Evolutionary conservation across 257 asterid species (phyloP).

Genomic region (Thymus mandschuricus): DNA sequence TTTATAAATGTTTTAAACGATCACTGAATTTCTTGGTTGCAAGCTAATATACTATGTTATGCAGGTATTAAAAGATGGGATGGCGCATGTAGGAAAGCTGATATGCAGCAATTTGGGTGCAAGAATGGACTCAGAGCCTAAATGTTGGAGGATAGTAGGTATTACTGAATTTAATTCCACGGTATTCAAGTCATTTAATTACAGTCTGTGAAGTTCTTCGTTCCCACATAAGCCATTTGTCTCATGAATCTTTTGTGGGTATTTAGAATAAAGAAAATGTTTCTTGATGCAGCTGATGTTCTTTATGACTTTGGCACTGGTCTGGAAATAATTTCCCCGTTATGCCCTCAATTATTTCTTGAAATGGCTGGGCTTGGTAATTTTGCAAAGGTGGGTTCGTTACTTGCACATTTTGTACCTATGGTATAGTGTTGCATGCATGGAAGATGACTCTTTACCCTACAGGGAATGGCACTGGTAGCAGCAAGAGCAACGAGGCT

Average conservation of each 20-base stretch:
- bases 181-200: slow-evolving; percentile 11
- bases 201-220: background rate
- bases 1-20: slow-evolving; percentile 19
- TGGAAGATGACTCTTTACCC: slow-evolving; percentile 35
- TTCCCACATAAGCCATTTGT: slow-evolving; percentile 7
- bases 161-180: slow-evolving; percentile 16
- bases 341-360: slow-evolving; percentile 96
- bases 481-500: slow-evolving; percentile 99
- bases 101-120: slow-evolving; percentile 96
- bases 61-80: slow-evolving; percentile 94
- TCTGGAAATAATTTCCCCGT: slow-evolving; percentile 90
- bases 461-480: slow-evolving; percentile 97
- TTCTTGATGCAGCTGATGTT: slow-evolving; percentile 81
- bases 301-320: slow-evolving; percentile 95
- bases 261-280: slow-evolving; percentile 30
- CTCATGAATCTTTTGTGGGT: slow-evolving; percentile 18
- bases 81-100: slow-evolving; percentile 96
- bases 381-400: slow-evolving; percentile 77
- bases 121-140: slow-evolving; percentile 99
- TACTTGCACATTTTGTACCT: slow-evolving; percentile 14
- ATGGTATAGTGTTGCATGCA: slow-evolving; percentile 6
- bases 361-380: slow-evolving; percentile 99
- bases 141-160: slow-evolving; percentile 92
- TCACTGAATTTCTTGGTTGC: background rate
- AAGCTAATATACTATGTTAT: slow-evolving; percentile 30